phyloP scores from a whole-genome alignment of 177 flowering plant species.

The Vitis hybrid region DNA sequence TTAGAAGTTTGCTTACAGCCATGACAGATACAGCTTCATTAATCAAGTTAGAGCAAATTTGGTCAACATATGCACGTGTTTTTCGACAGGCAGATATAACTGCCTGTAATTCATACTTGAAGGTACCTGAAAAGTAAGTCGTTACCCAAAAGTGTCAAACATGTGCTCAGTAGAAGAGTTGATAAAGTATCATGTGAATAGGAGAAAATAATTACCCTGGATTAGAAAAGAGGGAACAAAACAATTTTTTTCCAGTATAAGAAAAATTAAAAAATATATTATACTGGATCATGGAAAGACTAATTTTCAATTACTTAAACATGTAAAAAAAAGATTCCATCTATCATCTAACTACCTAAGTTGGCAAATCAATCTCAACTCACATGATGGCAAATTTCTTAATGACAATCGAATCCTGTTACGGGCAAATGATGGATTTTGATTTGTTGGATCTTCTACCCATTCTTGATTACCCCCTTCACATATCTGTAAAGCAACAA shows the following conservation, averaged over 20 bases:
- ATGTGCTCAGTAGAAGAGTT: neutral
- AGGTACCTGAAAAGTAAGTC: slow-evolving; percentile 46
- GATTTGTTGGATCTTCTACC: slow-evolving; percentile 98
- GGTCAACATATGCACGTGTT: slow-evolving; percentile 68
- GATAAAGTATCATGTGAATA: neutral
- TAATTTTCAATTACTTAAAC: too few relatives aligned
- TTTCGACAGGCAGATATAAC: slow-evolving; percentile 67
- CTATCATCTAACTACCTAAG: neutral
- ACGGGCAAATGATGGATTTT: slow-evolving; percentile 63
- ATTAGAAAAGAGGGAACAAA: neutral
- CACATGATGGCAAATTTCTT: slow-evolving; percentile 46
- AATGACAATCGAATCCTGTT: slow-evolving; percentile 80
- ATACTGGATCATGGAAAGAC: too few relatives aligned
- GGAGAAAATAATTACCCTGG: neutral
- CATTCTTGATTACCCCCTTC: slow-evolving; percentile 46
- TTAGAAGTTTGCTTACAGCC: slow-evolving; percentile 17
- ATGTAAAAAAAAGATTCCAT: too few relatives aligned
- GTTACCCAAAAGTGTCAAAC: slow-evolving; percentile 8
- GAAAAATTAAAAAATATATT: too few relatives aligned
- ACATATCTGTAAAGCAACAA: slow-evolving; percentile 58
- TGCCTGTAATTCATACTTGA: slow-evolving; percentile 65
- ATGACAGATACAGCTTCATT: slow-evolving; percentile 40
- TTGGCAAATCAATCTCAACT: slow-evolving; percentile 21
- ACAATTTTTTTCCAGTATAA: too few relatives aligned
- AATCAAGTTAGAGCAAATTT: slow-evolving; percentile 39